Evolutionary conservation across 495 filamentous ascomycete genomes (phyloP).

Genomic region (Penicillium paradoxum): DNA sequence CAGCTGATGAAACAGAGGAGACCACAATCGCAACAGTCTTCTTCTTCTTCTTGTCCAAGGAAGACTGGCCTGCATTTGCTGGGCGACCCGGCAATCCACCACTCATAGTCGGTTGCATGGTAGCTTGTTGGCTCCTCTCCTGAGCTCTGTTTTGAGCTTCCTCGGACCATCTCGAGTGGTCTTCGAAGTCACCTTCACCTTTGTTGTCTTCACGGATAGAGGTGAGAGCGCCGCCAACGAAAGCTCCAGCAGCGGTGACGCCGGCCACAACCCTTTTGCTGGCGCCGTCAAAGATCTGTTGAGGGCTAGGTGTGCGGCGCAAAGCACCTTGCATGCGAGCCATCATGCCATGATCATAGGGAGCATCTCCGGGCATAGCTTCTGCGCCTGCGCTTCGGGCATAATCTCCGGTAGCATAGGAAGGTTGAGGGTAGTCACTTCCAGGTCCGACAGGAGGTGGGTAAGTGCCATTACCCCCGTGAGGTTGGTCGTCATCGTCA

Average conservation of each 20-base stretch:
- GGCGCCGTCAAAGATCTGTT: slow-evolving; percentile 78
- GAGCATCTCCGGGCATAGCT: slow-evolving; percentile 27
- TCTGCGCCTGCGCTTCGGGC: slow-evolving; percentile 28
- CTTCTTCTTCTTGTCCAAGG: slow-evolving; percentile 55
- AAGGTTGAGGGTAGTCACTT: slow-evolving; percentile 26
- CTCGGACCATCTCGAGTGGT: slow-evolving; percentile 81
- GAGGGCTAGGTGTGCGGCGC: slow-evolving; percentile 81
- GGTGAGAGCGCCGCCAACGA: slow-evolving; percentile 70
- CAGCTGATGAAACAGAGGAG: slow-evolving; percentile 58
- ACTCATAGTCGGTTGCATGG: slow-evolving; percentile 25
- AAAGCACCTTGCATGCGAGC: slow-evolving; percentile 77
- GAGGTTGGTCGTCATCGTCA: slow-evolving; percentile 52
- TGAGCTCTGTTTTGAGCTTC: slow-evolving; percentile 55
- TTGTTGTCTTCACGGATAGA: slow-evolving; percentile 82
- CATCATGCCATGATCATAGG: slow-evolving; percentile 60
- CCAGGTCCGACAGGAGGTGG: slow-evolving; percentile 33
- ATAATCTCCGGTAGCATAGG: slow-evolving; percentile 28
- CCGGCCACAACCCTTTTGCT: slow-evolving; percentile 71
- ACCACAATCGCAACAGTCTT: slow-evolving; percentile 83
- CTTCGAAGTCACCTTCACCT: slow-evolving; percentile 68
- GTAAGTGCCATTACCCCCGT: slow-evolving; percentile 25
- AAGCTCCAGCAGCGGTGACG: slow-evolving; percentile 77
- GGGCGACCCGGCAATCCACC: slow-evolving; percentile 24
- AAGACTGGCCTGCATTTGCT: slow-evolving; percentile 13
- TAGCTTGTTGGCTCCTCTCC: slow-evolving; percentile 26